These are phyloP conservation scores for Penicillium sp. DNA, from an alignment of 2,329 filamentous ascomycete genomes.

Conservation along the genomic window DNA sequence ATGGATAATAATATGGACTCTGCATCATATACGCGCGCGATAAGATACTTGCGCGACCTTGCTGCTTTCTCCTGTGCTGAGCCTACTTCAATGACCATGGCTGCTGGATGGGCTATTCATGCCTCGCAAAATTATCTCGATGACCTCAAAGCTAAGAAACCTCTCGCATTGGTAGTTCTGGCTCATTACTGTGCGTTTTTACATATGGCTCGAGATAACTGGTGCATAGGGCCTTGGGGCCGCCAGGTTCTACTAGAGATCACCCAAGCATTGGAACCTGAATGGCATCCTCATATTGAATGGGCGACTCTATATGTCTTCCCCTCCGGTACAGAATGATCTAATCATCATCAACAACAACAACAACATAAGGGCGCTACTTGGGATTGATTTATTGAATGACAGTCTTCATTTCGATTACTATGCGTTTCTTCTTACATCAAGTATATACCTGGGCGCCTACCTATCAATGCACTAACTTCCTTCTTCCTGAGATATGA, in stretches of 20 bases:
- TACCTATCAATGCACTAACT: background rate
- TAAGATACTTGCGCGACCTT: slow-evolving; percentile 10
- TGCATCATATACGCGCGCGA: slow-evolving; percentile 2
- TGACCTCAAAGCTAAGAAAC: slow-evolving; percentile 6
- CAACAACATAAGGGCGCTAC: background rate
- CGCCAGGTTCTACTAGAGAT: slow-evolving; percentile 16
- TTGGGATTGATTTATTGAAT: background rate
- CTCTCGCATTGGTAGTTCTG: slow-evolving; percentile 21
- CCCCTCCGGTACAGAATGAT: background rate
- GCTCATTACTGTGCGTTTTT: slow-evolving; percentile 25
- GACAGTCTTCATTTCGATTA: background rate
- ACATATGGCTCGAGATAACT: slow-evolving; percentile 16
- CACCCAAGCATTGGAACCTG: slow-evolving; percentile 4
- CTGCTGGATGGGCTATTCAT: slow-evolving; percentile 23
- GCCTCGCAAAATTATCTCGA: slow-evolving; percentile 10
- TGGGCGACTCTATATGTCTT: slow-evolving; percentile 11
- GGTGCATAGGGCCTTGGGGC: slow-evolving; percentile 22
- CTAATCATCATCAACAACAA: background rate
- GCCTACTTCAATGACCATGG: slow-evolving; percentile 20
- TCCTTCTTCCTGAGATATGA: background rate
- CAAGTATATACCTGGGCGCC: background rate
- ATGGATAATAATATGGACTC: background rate
- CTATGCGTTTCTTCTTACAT: background rate
- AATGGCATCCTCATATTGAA: slow-evolving; percentile 17
- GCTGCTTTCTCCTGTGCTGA: slow-evolving; percentile 11